Evolutionary conservation across 345 rosid genomes (phyloP).

Genomic region (Hibiscus syriacus): DNA sequence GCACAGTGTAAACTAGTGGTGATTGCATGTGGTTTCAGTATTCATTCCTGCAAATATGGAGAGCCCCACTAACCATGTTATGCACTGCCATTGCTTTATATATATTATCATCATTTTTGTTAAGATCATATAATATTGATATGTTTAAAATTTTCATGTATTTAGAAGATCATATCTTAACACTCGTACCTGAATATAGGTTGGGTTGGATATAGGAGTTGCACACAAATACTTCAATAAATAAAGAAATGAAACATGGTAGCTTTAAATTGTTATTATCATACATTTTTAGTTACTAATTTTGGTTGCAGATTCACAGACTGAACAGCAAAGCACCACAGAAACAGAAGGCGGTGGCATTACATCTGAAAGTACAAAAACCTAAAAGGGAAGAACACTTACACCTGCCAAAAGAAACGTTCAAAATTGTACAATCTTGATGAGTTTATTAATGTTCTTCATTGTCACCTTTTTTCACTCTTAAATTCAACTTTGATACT

Average conservation of each 20-base stretch:
- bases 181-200: too few species aligned
- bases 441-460: background rate
- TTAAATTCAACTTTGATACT: too few species aligned
- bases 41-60: background rate
- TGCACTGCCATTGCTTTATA: too few species aligned
- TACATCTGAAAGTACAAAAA: constrained; percentile 36
- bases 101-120: too few species aligned
- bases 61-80: too few species aligned
- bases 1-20: constrained; percentile 28
- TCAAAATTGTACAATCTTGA: constrained; percentile 41
- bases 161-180: too few species aligned
- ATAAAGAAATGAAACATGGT: too few species aligned
- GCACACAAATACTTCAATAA: too few species aligned
- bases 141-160: too few species aligned
- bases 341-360: constrained; percentile 32
- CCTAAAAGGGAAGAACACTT: constrained; percentile 14
- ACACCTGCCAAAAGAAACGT: background rate
- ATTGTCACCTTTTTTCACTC: constrained; percentile 12
- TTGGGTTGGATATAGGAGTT: too few species aligned
- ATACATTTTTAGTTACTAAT: background rate
- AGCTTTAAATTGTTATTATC: too few species aligned
- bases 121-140: too few species aligned
- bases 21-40: constrained; percentile 31
- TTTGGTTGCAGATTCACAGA: constrained; percentile 39
- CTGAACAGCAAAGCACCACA: constrained; percentile 30